Evolutionary conservation across 148 eudicot species (phyloP).

Genomic region (Fagopyrum tataricum): DNA sequence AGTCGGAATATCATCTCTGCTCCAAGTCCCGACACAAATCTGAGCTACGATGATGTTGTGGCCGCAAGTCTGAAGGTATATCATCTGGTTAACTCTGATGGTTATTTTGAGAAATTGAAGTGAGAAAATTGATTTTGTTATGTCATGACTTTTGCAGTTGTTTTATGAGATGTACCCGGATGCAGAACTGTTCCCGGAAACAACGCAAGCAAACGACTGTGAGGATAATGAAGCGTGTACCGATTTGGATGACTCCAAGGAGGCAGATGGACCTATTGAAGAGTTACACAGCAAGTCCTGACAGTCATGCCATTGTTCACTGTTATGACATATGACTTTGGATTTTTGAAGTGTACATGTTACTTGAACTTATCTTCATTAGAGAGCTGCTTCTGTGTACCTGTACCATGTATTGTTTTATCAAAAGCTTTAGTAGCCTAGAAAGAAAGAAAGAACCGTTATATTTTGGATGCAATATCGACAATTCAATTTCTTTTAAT

Average conservation of each 20-base stretch:
- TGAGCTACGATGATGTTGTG: conserved; percentile 50
- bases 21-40: conserved; percentile 64
- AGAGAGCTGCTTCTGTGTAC: too few relatives aligned
- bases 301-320: not conserved
- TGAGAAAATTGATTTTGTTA: not conserved
- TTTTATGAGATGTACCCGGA: conserved; percentile 60
- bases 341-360: too few relatives aligned
- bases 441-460: too few relatives aligned
- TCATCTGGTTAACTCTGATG: not conserved
- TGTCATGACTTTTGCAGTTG: conserved; percentile 33
- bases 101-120: not conserved
- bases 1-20: conserved; percentile 27
- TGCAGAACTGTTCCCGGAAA: conserved; percentile 54
- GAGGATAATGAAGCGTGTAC: conserved; percentile 14
- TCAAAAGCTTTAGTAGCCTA: too few relatives aligned
- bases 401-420: too few relatives aligned
- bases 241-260: not conserved
- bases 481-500: too few relatives aligned
- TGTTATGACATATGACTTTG: not conserved
- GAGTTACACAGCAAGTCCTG: not conserved
- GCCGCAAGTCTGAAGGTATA: conserved; percentile 48
- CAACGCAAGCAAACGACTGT: conserved; percentile 26
- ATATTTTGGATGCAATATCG: too few relatives aligned
- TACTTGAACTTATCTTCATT: too few relatives aligned
- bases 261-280: not conserved